Percentiles rank a stretch among this genome's conserved stretches.
Conservation (phyloP, 257 asterid species). For the Eucommia ulmoides region DNA sequence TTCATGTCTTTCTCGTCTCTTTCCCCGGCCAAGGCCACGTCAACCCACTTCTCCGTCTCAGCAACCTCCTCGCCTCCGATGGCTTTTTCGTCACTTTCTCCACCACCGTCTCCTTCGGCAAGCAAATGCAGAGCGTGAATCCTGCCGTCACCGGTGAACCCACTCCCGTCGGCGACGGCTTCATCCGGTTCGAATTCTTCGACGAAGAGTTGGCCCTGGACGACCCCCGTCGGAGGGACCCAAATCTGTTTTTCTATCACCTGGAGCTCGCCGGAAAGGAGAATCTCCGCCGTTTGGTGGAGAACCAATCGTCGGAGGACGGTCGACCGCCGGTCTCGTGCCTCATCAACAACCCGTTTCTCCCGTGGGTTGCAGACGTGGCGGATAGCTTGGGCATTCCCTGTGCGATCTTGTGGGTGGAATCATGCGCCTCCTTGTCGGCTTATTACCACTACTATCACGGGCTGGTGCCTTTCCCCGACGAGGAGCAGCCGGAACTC, state of each 20-base stretch:
- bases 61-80: too few relatives aligned
- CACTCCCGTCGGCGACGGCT: conserved; percentile 8
- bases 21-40: too few relatives aligned
- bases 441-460: conserved; percentile 6
- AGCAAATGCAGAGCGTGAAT: conserved; percentile 6
- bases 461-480: conserved; percentile 4
- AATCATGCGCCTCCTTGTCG: conserved; percentile 8
- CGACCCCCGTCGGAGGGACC: conserved; percentile 1
- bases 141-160: conserved; percentile 7
- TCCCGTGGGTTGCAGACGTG: conserved; percentile 7
- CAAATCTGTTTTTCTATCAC: conserved; percentile 1
- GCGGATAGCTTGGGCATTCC: conserved; percentile 8
- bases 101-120: conserved; percentile 5
- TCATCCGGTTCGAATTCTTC: conserved; percentile 10
- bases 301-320: conserved; percentile 1
- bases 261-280: conserved; percentile 6
- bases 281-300: conserved; percentile 3
- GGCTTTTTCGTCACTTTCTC: conserved; percentile 14
- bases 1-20: too few relatives aligned
- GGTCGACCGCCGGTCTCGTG: conserved; percentile 11
- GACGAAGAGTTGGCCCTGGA: conserved; percentile 8
- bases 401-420: conserved; percentile 7
- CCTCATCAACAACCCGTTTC: conserved; percentile 15
- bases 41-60: too few relatives aligned
- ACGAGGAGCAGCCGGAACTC: conserved; percentile 1